Evolutionary conservation across 306 rosid genomes (phyloP).

Genomic region (Senna siamea): DNA sequence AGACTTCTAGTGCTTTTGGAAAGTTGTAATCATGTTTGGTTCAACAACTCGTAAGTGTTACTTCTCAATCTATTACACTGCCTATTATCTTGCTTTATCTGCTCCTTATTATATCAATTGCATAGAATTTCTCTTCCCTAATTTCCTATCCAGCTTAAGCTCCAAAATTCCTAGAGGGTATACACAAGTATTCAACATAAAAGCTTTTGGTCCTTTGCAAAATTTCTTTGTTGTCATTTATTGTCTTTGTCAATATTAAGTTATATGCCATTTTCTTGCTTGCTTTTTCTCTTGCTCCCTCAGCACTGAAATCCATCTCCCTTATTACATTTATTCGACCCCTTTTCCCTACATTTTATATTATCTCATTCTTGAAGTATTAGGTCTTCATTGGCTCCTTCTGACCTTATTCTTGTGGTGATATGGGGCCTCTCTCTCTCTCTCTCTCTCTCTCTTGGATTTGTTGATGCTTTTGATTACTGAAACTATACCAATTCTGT

Average conservation of each 20-base stretch:
- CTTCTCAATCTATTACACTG: not conserved
- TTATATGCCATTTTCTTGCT: not conserved
- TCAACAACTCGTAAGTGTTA: conserved; percentile 74
- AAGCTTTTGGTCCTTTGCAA: not conserved
- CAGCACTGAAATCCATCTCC: not conserved
- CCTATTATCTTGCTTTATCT: conserved; percentile 1
- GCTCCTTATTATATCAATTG: not conserved
- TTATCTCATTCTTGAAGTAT: not conserved
- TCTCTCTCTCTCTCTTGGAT: not conserved
- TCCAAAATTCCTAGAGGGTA: not conserved
- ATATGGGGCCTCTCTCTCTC: not conserved
- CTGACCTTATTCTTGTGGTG: conserved; percentile 2
- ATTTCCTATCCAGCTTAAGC: not conserved
- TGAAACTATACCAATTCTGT: not conserved
- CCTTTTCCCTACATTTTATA: not conserved
- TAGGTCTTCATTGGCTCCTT: not conserved
- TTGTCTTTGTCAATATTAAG: not conserved
- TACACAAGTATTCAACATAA: not conserved
- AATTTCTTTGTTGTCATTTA: not conserved
- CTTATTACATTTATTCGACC: not conserved
- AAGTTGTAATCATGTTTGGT: conserved; percentile 63
- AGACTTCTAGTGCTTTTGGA: conserved; percentile 22
- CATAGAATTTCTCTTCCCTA: not conserved
- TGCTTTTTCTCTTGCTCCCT: not conserved
- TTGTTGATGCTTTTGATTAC: not conserved